phyloP scores from a whole-genome alignment of 129 eudicot genomes.

The Mikania micrantha region DNA sequence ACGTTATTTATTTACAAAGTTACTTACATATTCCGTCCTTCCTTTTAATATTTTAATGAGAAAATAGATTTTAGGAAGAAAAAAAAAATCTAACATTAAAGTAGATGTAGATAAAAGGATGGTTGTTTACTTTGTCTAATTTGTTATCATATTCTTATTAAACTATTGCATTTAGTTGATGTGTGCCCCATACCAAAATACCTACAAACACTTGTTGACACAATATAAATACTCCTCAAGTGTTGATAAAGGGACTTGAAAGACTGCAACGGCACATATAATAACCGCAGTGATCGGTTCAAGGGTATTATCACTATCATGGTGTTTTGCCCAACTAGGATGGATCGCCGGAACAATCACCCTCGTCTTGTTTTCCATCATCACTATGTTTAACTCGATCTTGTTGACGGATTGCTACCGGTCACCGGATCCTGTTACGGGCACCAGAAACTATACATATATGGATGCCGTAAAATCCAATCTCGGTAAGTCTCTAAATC shows the following conservation, averaged over 20 bases:
- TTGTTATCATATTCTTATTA: too few relatives aligned
- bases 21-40: too few relatives aligned
- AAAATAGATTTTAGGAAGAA: too few relatives aligned
- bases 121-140: too few relatives aligned
- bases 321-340: constrained; percentile 76
- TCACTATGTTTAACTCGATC: constrained; percentile 50
- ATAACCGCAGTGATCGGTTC: constrained; percentile 81
- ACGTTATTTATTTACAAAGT: too few relatives aligned
- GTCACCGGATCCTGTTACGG: constrained; percentile 43
- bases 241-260: constrained; percentile 37
- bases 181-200: too few relatives aligned
- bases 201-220: too few relatives aligned
- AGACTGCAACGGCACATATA: constrained; percentile 63
- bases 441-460: constrained; percentile 59
- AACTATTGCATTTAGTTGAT: too few relatives aligned
- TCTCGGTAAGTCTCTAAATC: constrained; percentile 35
- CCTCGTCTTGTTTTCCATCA: constrained; percentile 38
- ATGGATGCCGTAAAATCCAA: constrained; percentile 54
- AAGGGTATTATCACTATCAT: constrained; percentile 69
- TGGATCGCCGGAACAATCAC: constrained; percentile 63
- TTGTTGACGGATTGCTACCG: constrained; percentile 67
- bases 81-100: too few relatives aligned
- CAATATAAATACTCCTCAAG: too few relatives aligned
- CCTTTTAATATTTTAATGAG: too few relatives aligned
- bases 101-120: too few relatives aligned